Percentiles rank a stretch among this genome's conserved stretches.
phyloP scores from a whole-genome alignment of 1,139 yeast species.

The Suhomyces maxii region DNA sequence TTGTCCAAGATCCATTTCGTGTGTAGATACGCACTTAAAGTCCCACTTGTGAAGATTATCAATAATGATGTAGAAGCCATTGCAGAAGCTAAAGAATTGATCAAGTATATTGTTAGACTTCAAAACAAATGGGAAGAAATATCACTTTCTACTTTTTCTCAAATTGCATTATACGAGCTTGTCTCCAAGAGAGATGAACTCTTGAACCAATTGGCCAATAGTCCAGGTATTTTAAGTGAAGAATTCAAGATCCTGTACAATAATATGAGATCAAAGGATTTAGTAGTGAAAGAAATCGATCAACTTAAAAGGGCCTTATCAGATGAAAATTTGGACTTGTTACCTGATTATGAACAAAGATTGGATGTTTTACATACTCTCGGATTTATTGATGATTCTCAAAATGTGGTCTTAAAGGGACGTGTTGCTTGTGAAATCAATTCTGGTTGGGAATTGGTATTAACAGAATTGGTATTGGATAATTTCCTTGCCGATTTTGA shows the following conservation, averaged over 20 bases:
- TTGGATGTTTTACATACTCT: slow-evolving; percentile 70
- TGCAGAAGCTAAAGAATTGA: slow-evolving; percentile 40
- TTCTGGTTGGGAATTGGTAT: slow-evolving; percentile 84
- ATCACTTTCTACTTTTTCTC: slow-evolving; percentile 44
- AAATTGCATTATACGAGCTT: slow-evolving; percentile 54
- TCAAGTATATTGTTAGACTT: slow-evolving; percentile 37
- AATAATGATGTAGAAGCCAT: slow-evolving; percentile 45
- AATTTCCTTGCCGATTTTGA: slow-evolving; percentile 92
- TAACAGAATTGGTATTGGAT: slow-evolving; percentile 86
- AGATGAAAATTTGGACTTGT: slow-evolving; percentile 82
- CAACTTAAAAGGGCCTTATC: slow-evolving; percentile 63
- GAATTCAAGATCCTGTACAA: slow-evolving; percentile 50
- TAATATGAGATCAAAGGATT: slow-evolving; percentile 47
- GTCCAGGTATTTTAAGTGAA: slow-evolving; percentile 31
- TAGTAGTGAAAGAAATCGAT: slow-evolving; percentile 52
- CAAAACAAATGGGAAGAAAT: slow-evolving; percentile 51
- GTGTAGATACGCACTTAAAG: slow-evolving; percentile 43
- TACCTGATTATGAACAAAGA: slow-evolving; percentile 94
- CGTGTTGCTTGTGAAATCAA: slow-evolving; percentile 86
- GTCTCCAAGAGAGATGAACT: slow-evolving; percentile 46
- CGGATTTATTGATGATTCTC: slow-evolving; percentile 72
- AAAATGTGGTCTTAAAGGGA: slow-evolving; percentile 82
- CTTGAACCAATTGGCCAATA: slow-evolving; percentile 32
- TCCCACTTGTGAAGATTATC: slow-evolving; percentile 44
- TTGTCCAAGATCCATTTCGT: slow-evolving; percentile 51